These are phyloP conservation scores for Monosporozyma aerobia DNA, from an alignment of 805 yeast species.

Conservation along the genomic window DNA sequence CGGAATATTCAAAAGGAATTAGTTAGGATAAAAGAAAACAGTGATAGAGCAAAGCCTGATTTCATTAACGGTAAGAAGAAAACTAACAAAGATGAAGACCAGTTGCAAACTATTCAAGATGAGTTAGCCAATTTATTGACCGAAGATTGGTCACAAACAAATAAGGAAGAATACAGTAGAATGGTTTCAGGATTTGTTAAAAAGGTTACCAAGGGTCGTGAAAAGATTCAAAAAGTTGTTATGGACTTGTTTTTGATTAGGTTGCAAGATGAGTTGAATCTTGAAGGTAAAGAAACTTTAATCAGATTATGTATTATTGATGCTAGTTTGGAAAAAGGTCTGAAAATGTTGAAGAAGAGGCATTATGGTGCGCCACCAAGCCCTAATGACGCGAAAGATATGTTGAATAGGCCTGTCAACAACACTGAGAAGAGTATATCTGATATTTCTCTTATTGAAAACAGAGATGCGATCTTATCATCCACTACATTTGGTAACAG, in stretches of 20 bases:
- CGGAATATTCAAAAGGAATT: conserved; percentile 64
- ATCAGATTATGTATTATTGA: conserved; percentile 64
- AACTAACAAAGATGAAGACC: conserved; percentile 26
- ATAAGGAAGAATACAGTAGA: conserved; percentile 19
- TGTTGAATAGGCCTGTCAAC: neutral
- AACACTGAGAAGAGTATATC: neutral
- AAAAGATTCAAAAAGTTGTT: conserved; percentile 38
- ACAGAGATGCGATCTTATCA: conserved; percentile 10
- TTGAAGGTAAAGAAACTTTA: conserved; percentile 72
- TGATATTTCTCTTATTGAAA: conserved; percentile 1
- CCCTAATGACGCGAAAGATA: neutral
- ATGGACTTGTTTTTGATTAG: conserved; percentile 53
- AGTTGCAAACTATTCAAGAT: conserved; percentile 52
- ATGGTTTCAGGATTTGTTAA: conserved; percentile 29
- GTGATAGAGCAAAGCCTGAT: neutral
- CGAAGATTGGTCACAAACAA: conserved; percentile 21
- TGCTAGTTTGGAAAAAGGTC: conserved; percentile 54
- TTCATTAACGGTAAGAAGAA: neutral
- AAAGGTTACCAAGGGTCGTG: conserved; percentile 32
- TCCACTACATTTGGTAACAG: conserved; percentile 21
- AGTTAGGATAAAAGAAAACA: conserved; percentile 11
- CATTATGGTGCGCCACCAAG: conserved; percentile 2
- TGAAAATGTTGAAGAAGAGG: conserved; percentile 28
- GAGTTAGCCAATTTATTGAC: conserved; percentile 35
- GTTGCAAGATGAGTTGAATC: conserved; percentile 42